Base-by-base conservation (phyloP, 2,329 filamentous ascomycete species). In the Xylariaceae sp. region DNA sequence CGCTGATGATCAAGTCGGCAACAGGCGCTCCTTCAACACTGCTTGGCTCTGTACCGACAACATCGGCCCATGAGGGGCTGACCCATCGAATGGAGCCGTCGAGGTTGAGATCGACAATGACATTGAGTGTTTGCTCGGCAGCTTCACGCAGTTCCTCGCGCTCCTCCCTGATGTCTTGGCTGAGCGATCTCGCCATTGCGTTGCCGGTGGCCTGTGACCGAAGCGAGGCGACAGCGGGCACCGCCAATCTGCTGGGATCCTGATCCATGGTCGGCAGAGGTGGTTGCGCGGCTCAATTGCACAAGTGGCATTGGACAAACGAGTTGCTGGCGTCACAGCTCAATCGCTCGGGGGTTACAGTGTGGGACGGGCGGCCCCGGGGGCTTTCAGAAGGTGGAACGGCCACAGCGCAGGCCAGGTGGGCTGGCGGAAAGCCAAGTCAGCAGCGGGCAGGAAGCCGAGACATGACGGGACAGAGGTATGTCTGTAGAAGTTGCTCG, bases 31-130 rank as follows among this genome's bases (percentile, higher is more conserved):
- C 89, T 59, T 87, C 79, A 44, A 96, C 83, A 7, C 81, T 78
- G 39, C 87, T 83, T 36, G 85, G 79, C 40, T 81, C 73, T 4
- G 88, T 92, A 51, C 94, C 94, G 53, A 97, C 86, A 44, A 99
- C 87, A 62, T 97, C 90, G 53, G 83, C 82, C 94, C 94, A 99
- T 14, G 92, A 96, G 11, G 91, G 89, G 67, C 92, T 97, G 61
- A 95, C 91, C 89, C 94, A 99, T 71, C 90, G 87, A 62, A 99
- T 87, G 53, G 83, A 87, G 57, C 90, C 90, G 65, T 96, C 88
- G 48, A 97, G 80, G 63, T 90, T 90, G 57, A 99, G 78, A 72
- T 99, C 92, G 66, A 99, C 80, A 67, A 99, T 96, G 56, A 95
- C 89, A 70, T 97, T 99, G 66, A 96, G 78, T 18, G 91, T 96